Evolutionary conservation across 768 basidiomycete species (phyloP).

Genomic region (Amanita pallidorosea): DNA sequence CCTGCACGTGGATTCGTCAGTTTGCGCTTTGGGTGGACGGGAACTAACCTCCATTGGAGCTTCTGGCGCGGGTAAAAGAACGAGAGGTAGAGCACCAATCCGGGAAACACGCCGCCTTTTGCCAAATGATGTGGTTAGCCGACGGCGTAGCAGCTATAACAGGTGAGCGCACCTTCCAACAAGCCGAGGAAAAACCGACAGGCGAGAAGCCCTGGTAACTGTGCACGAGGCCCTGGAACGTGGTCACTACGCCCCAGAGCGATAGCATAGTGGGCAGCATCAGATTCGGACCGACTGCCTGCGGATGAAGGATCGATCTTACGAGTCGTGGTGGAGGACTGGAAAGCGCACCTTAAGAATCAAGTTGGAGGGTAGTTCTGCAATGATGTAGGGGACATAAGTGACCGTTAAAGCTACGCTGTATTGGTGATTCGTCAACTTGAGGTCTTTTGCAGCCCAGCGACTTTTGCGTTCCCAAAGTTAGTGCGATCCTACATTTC

Average conservation of each 20-base stretch:
- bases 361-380: slow-evolving; percentile 54
- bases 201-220: slow-evolving; percentile 31
- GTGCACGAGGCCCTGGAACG: slow-evolving; percentile 49
- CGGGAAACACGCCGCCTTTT: slow-evolving; percentile 46
- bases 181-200: slow-evolving; percentile 43
- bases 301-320: neutral
- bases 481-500: slow-evolving; percentile 40
- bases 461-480: slow-evolving; percentile 50
- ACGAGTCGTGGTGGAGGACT: slow-evolving; percentile 2
- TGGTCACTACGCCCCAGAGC: slow-evolving; percentile 58
- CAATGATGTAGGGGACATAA: slow-evolving; percentile 43
- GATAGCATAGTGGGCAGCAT: slow-evolving; percentile 52
- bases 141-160: neutral
- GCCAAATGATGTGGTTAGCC: neutral
- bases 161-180: slow-evolving; percentile 27
- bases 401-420: slow-evolving; percentile 38
- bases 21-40: neutral
- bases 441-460: slow-evolving; percentile 45
- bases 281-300: slow-evolving; percentile 45
- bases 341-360: slow-evolving; percentile 32
- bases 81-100: slow-evolving; percentile 46
- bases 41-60: slow-evolving; percentile 34
- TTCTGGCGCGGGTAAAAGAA: slow-evolving; percentile 42
- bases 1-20: slow-evolving; percentile 15
- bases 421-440: slow-evolving; percentile 39